Conservation (phyloP, 2,329 filamentous ascomycete genomes). For the Hypoxylon sp. region DNA sequence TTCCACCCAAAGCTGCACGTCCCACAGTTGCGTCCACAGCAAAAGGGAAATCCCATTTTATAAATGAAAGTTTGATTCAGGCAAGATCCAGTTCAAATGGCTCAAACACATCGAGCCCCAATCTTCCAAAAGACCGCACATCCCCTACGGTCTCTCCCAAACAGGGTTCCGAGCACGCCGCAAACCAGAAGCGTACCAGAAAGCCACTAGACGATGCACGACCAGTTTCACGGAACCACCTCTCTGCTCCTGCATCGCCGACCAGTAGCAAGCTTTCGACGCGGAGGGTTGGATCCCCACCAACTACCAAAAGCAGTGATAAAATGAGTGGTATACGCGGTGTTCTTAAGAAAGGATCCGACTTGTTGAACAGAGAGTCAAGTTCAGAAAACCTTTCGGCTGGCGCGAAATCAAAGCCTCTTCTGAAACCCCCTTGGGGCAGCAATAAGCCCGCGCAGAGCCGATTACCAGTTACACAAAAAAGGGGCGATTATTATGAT, state of each 20-base stretch:
- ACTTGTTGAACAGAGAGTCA: constrained; percentile 60
- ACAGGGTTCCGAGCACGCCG: constrained; percentile 46
- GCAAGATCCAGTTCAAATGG: constrained; percentile 27
- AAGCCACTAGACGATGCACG: constrained; percentile 46
- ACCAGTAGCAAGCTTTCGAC: constrained; percentile 40
- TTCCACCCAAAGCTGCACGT: constrained; percentile 40
- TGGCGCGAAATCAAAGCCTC: constrained; percentile 36
- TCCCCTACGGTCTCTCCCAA: constrained; percentile 39
- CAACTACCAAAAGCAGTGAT: constrained; percentile 46
- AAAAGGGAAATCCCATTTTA: constrained; percentile 17
- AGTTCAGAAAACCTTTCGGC: constrained; percentile 41
- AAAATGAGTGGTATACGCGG: constrained; percentile 59
- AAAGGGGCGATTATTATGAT: constrained; percentile 44
- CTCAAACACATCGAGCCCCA: constrained; percentile 21
- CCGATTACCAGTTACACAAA: constrained; percentile 36
- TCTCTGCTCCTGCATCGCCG: constrained; percentile 32
- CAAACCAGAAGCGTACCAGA: constrained; percentile 59
- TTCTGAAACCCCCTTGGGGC: constrained; percentile 38
- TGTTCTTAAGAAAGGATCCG: constrained; percentile 60
- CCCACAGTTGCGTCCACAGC: constrained; percentile 34
- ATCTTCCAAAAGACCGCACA: constrained; percentile 35
- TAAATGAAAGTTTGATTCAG: constrained; percentile 10
- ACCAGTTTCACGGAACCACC: constrained; percentile 35
- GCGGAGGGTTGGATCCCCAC: constrained; percentile 43
- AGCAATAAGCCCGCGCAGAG: constrained; percentile 39